These are phyloP conservation scores for Penicillium sp. DNA, from an alignment of 2,329 filamentous ascomycete species.

Conservation along the genomic window DNA sequence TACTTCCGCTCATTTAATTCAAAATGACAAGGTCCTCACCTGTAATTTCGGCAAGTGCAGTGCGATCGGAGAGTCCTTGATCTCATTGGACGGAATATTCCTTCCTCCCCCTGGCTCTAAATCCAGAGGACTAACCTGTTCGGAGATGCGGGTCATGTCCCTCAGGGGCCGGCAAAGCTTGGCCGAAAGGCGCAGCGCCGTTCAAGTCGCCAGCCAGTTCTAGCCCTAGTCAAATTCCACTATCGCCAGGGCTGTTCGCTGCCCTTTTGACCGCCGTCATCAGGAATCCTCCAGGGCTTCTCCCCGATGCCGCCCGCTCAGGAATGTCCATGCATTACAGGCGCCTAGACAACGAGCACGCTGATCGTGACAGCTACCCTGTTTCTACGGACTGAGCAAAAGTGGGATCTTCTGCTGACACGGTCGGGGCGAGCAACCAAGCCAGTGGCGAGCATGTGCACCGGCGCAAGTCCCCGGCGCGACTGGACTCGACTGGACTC, in stretches of 20 bases:
- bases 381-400: background rate
- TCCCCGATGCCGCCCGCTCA: background rate
- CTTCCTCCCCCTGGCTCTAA: background rate
- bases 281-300: slow-evolving; percentile 9
- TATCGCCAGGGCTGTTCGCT: background rate
- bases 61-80: background rate
- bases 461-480: background rate
- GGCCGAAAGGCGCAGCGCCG: background rate
- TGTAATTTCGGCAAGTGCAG: background rate
- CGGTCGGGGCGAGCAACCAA: background rate
- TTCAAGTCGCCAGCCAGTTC: background rate
- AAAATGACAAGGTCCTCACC: background rate
- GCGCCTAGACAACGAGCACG: slow-evolving; percentile 12
- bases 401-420: background rate
- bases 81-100: background rate
- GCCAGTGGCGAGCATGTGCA: slow-evolving; percentile 1
- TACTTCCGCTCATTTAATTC: background rate
- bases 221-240: background rate
- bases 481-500: background rate
- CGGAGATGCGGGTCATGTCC: background rate
- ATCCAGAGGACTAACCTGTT: background rate
- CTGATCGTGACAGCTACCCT: background rate
- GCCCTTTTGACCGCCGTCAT: slow-evolving; percentile 13
- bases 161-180: background rate
- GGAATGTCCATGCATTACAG: slow-evolving; percentile 25